These are phyloP conservation scores for Dactylellina cionopaga DNA, from an alignment of 2,329 filamentous ascomycete species.

Conservation along the genomic window DNA sequence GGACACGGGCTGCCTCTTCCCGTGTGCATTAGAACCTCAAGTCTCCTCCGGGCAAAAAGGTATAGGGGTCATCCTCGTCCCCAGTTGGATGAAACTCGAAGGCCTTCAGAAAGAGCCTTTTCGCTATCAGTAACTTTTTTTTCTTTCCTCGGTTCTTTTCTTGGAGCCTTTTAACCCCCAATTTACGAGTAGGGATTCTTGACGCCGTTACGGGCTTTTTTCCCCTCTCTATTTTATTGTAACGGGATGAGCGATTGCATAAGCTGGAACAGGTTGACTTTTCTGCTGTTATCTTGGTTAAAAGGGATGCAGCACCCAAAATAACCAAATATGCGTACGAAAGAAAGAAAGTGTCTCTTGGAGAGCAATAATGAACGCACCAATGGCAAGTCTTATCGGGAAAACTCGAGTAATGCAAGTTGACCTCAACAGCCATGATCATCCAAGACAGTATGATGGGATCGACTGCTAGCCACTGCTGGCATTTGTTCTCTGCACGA, in stretches of 20 bases:
- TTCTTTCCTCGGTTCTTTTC: slow-evolving; percentile 46
- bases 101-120: slow-evolving; percentile 45
- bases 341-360: slow-evolving; percentile 4
- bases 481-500: slow-evolving; percentile 22
- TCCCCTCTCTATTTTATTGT: slow-evolving; percentile 35
- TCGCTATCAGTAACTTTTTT: slow-evolving; percentile 37
- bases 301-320: slow-evolving; percentile 37
- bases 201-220: slow-evolving; percentile 40
- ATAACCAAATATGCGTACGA: background rate
- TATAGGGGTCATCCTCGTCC: slow-evolving; percentile 44
- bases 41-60: slow-evolving; percentile 41
- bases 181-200: slow-evolving; percentile 35
- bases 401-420: slow-evolving; percentile 53
- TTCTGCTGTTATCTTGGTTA: slow-evolving; percentile 50
- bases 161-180: slow-evolving; percentile 39
- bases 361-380: slow-evolving; percentile 43
- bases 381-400: slow-evolving; percentile 45
- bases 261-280: slow-evolving; percentile 43
- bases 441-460: slow-evolving; percentile 47
- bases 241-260: slow-evolving; percentile 52
- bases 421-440: slow-evolving; percentile 49
- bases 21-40: slow-evolving; percentile 35
- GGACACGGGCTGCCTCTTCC: slow-evolving; percentile 50
- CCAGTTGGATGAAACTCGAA: slow-evolving; percentile 51
- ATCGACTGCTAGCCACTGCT: slow-evolving; percentile 27